Evolutionary conservation across 768 basidiomycete genomes (phyloP).

Genomic region (Mycena epipterygia): DNA sequence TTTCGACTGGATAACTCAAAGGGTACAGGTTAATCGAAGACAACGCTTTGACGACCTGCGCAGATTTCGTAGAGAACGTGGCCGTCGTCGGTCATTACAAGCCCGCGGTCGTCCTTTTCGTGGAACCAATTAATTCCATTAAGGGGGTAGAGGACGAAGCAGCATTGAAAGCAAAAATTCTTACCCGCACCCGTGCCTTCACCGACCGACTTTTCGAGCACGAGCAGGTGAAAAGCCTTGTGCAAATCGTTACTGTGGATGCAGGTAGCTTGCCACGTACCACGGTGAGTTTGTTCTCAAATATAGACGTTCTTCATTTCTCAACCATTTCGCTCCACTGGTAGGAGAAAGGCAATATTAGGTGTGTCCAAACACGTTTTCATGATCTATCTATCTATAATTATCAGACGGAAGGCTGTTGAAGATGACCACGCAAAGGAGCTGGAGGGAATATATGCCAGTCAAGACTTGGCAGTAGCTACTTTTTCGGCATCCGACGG

Average conservation of each 20-base stretch:
- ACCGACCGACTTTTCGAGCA: constrained; percentile 41
- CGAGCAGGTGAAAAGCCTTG: constrained; percentile 41
- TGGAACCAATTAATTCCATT: constrained; percentile 38
- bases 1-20: not conserved
- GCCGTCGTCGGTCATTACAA: constrained; percentile 50
- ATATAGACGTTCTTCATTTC: not conserved
- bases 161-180: constrained; percentile 39
- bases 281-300: not conserved
- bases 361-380: not conserved
- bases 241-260: constrained; percentile 39
- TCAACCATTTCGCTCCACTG: too few species aligned
- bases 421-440: constrained; percentile 17
- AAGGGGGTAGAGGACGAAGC: constrained; percentile 15
- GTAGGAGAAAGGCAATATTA: constrained; percentile 29
- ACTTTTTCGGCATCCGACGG: too few species aligned
- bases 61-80: constrained; percentile 46
- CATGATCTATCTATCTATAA: not conserved
- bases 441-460: constrained; percentile 15
- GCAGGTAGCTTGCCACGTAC: constrained; percentile 15
- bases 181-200: constrained; percentile 42
- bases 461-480: not conserved
- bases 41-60: constrained; percentile 43
- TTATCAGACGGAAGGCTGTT: constrained; percentile 24
- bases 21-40: constrained; percentile 49
- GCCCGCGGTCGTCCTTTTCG: constrained; percentile 44